Percentiles rank a stretch among this genome's conserved stretches.
Conservation (phyloP, 2,329 filamentous ascomycete genomes). For the Aspergillus hortae region DNA sequence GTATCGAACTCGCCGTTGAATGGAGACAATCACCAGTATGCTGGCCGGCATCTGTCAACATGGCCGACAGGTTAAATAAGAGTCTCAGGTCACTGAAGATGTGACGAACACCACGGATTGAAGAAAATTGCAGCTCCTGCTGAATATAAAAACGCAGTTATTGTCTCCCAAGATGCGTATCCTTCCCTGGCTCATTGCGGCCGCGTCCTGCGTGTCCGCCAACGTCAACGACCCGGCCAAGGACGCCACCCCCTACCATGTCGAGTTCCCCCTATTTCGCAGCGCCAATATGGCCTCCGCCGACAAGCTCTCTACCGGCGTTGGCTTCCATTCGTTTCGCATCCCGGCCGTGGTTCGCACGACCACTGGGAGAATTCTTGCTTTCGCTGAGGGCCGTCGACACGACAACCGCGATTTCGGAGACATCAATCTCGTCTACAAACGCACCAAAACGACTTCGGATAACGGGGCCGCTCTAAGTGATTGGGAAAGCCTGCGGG, state of each 20-base stretch:
- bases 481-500: slow-evolving; percentile 24
- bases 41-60: too few relatives aligned
- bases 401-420: slow-evolving; percentile 25
- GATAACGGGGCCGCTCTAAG: slow-evolving; percentile 15
- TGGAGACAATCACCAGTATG: too few relatives aligned
- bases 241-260: slow-evolving; percentile 9
- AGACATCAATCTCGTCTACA: slow-evolving; percentile 29
- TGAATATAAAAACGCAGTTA: too few relatives aligned
- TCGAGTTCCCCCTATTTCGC: slow-evolving; percentile 21
- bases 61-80: too few relatives aligned
- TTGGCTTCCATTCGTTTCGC: slow-evolving; percentile 27
- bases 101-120: too few relatives aligned
- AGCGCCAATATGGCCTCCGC: slow-evolving; percentile 24
- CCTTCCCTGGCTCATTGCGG: background rate
- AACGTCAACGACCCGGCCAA: background rate
- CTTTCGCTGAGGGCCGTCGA: slow-evolving; percentile 25
- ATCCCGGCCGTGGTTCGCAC: slow-evolving; percentile 24
- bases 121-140: too few relatives aligned
- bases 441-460: slow-evolving; percentile 21
- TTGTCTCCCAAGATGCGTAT: background rate
- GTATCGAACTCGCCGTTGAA: too few relatives aligned
- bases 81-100: too few relatives aligned
- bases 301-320: slow-evolving; percentile 22
- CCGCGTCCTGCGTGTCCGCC: background rate
- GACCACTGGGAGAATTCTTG: slow-evolving; percentile 22